phyloP scores from a whole-genome alignment of 73 alveolate genomes.

The Blepharisma stoltei region DNA sequence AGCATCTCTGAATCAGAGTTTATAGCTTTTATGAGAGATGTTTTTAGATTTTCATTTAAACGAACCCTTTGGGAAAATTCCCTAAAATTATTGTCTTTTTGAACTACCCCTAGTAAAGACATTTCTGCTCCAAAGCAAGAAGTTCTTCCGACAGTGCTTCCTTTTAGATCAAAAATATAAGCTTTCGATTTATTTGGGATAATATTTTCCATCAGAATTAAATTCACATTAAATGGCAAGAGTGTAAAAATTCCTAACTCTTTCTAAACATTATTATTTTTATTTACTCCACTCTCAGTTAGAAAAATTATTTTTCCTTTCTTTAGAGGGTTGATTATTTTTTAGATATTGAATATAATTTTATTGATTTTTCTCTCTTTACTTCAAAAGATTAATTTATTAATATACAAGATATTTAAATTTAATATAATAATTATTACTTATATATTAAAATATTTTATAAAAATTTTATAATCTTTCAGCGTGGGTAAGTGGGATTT shows the following conservation, averaged over 20 bases:
- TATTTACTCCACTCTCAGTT: too few relatives aligned
- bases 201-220: slow-evolving; percentile 19
- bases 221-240: neutral
- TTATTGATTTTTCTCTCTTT: too few relatives aligned
- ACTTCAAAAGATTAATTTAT: too few relatives aligned
- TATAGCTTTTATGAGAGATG: neutral
- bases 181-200: slow-evolving; percentile 8
- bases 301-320: too few relatives aligned
- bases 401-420: too few relatives aligned
- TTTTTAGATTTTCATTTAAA: neutral
- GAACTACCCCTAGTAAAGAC: neutral
- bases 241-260: slow-evolving; percentile 14
- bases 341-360: too few relatives aligned
- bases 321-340: too few relatives aligned
- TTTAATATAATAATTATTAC: too few relatives aligned
- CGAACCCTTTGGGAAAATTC: neutral
- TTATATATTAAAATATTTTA: too few relatives aligned
- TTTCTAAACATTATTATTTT: too few relatives aligned
- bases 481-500: too few relatives aligned
- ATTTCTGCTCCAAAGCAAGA: neutral
- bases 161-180: slow-evolving; percentile 15
- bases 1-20: neutral
- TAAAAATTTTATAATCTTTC: too few relatives aligned
- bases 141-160: neutral
- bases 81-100: neutral